A percentile compares a stretch with the other conserved stretches of the same genome.
Evolutionary conservation across 805 yeast genomes (phyloP).

Genomic region (Kregervanrija pseudodelftensis): DNA sequence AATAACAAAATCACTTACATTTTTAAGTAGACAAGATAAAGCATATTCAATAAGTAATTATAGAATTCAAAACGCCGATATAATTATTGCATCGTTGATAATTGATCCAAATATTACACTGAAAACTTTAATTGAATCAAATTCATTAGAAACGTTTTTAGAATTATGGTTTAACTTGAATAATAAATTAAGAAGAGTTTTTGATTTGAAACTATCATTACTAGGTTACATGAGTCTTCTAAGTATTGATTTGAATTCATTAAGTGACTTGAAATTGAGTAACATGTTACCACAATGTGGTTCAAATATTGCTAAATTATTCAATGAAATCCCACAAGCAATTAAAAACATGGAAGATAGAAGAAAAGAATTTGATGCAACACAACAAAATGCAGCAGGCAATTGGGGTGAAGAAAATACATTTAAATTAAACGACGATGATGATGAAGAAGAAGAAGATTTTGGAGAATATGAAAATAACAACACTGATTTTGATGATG

Average conservation of each 20-base stretch:
- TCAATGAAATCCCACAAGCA: conserved; percentile 66
- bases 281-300: conserved; percentile 43
- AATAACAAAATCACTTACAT: conserved; percentile 36
- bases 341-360: conserved; percentile 56
- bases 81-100: conserved; percentile 55
- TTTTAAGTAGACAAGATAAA: conserved; percentile 29
- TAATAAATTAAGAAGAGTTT: conserved; percentile 57
- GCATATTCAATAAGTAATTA: conserved; percentile 17
- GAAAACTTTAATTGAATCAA: conserved; percentile 36
- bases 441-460: conserved; percentile 19
- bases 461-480: conserved; percentile 22
- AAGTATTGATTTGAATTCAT: conserved; percentile 19
- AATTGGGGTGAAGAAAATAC: conserved; percentile 13
- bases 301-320: conserved; percentile 39
- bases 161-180: conserved; percentile 57
- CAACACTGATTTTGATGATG: conserved; percentile 29
- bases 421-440: conserved; percentile 16
- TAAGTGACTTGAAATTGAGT: conserved; percentile 22
- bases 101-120: conserved; percentile 53
- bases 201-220: conserved; percentile 69
- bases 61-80: conserved; percentile 48
- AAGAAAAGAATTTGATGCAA: conserved; percentile 45
- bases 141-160: conserved; percentile 45
- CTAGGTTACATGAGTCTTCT: conserved; percentile 56
- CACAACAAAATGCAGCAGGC: conserved; percentile 13